phyloP scores from a whole-genome alignment of 139 green algal genomes.

The Tetradesmus obliquus region DNA sequence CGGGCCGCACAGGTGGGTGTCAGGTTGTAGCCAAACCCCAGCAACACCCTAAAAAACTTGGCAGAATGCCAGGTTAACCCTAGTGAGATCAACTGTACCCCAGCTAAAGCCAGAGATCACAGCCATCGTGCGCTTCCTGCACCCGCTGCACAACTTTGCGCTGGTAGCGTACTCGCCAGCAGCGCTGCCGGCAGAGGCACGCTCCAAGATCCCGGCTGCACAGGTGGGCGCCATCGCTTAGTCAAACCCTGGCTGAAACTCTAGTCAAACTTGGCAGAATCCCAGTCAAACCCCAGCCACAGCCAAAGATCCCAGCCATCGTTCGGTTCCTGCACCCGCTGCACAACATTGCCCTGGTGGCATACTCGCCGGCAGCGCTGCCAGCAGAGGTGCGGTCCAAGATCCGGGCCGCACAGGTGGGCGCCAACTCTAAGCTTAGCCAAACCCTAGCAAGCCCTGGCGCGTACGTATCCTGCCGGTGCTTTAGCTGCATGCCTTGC shows the following conservation, averaged over 20 bases:
- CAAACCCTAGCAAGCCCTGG: too few species aligned
- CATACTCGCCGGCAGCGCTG: conserved; percentile 75
- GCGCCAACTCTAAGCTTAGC: neutral
- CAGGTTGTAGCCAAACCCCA: neutral
- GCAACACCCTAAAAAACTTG: too few species aligned
- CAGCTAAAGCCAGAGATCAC: conserved; percentile 65
- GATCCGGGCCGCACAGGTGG: conserved; percentile 48
- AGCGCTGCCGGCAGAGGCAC: conserved; percentile 71
- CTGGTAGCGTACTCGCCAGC: conserved; percentile 78
- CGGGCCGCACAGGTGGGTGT: conserved; percentile 19
- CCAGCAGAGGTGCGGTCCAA: conserved; percentile 64
- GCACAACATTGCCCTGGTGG: conserved; percentile 88
- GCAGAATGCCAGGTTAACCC: too few species aligned
- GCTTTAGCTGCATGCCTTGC: neutral
- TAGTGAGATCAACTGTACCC: too few species aligned
- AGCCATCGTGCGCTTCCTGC: conserved; percentile 81
- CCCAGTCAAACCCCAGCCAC: too few species aligned
- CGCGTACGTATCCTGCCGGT: too few species aligned
- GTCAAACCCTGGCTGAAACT: too few species aligned
- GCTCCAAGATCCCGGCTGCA: conserved; percentile 55
- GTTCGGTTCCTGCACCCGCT: conserved; percentile 89
- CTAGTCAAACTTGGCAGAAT: too few species aligned
- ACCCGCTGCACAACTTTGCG: conserved; percentile 91
- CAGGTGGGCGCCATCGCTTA: neutral
- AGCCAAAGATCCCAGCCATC: conserved; percentile 71